Evolutionary conservation across 148 eudicot genomes (phyloP).

Genomic region (Cornus florida): DNA sequence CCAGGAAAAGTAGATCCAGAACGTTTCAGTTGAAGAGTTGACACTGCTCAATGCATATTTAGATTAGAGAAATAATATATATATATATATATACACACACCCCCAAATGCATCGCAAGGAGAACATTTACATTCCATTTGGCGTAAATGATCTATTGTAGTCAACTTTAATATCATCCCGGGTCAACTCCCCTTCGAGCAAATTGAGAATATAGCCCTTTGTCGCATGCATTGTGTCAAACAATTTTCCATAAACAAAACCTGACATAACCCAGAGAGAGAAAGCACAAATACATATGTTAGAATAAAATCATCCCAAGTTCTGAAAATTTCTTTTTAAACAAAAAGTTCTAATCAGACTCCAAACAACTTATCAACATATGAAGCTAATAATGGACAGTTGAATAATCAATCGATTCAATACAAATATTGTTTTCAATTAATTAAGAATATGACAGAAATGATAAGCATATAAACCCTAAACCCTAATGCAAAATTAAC

Average conservation of each 20-base stretch:
- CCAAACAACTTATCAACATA: no score
- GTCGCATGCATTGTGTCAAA: conserved; percentile 37
- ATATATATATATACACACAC: neutral
- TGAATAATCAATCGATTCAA: neutral
- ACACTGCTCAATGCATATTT: neutral
- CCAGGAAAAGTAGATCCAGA: neutral
- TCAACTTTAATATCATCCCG: conserved; percentile 57
- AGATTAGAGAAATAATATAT: no score
- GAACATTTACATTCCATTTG: conserved; percentile 44
- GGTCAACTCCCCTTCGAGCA: conserved; percentile 54
- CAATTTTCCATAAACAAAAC: conserved; percentile 48
- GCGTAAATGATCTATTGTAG: conserved; percentile 36
- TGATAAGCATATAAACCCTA: conserved; percentile 4
- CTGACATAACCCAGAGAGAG: conserved; percentile 20
- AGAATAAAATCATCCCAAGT: neutral
- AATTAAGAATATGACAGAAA: neutral
- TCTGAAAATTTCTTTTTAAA: no score
- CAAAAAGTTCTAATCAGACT: no score
- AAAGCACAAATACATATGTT: conserved; percentile 8
- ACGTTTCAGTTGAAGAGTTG: neutral
- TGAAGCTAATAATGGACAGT: neutral
- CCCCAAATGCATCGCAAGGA: neutral
- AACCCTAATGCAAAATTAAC: neutral
- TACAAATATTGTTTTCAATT: neutral
- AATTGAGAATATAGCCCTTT: conserved; percentile 52